These are phyloP conservation scores for Tylopilus rubrobrunneus DNA, from an alignment of 768 basidiomycete species.

Conservation along the genomic window DNA sequence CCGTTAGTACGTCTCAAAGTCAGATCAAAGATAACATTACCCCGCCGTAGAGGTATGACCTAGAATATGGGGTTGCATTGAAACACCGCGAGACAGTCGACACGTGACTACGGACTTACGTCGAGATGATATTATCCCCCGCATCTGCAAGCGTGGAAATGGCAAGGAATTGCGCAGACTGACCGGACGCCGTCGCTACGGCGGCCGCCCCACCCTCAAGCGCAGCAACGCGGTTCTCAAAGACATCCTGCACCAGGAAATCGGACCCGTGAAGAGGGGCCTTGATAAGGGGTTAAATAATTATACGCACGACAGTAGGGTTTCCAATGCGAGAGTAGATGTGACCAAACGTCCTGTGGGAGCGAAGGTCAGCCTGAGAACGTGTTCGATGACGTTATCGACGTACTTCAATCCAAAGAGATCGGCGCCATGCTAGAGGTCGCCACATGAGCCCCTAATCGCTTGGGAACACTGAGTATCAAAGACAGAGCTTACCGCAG, in stretches of 20 bases:
- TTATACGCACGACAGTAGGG: conserved; percentile 47
- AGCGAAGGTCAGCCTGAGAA: not conserved
- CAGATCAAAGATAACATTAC: conserved; percentile 25
- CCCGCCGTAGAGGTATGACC: conserved; percentile 57
- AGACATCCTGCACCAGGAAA: conserved; percentile 43
- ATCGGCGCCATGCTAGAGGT: conserved; percentile 47
- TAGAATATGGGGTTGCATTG: conserved; percentile 11
- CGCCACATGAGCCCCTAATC: conserved; percentile 3
- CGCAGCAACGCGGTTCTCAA: conserved; percentile 61
- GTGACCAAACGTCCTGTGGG: conserved; percentile 39
- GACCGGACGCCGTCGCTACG: conserved; percentile 54
- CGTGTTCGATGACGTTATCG: too few species aligned
- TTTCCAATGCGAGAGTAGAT: conserved; percentile 55
- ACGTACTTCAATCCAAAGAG: conserved; percentile 45
- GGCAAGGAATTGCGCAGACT: conserved; percentile 60
- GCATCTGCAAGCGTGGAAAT: conserved; percentile 46
- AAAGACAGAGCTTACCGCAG: conserved; percentile 32
- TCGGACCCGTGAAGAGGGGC: not conserved
- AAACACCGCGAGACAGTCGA: not conserved
- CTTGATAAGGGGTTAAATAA: not conserved
- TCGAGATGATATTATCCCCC: conserved; percentile 66
- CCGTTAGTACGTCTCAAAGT: not conserved
- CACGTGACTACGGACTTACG: conserved; percentile 31
- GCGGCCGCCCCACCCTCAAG: conserved; percentile 63
- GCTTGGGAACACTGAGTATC: not conserved